Evolutionary conservation across 1,284 basidiomycete genomes (phyloP).

Genomic region (Omphalotus olearius): DNA sequence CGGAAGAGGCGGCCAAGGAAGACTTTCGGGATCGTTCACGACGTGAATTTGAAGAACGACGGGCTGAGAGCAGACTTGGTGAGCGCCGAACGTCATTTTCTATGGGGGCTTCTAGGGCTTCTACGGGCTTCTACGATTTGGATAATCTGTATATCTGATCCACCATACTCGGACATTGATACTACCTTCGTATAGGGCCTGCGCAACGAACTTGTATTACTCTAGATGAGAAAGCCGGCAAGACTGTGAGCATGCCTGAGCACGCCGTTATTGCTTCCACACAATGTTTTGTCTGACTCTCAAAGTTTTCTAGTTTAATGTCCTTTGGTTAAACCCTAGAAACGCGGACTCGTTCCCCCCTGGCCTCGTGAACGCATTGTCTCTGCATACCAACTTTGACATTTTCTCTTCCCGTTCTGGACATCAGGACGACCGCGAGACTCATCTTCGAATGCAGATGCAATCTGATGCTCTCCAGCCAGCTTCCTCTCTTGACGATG

Average conservation of each 20-base stretch:
- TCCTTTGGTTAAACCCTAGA: slow-evolving; percentile 69
- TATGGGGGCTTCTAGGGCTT: background rate
- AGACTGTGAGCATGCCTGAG: slow-evolving; percentile 47
- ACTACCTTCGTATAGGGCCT: slow-evolving; percentile 27
- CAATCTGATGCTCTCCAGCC: slow-evolving; percentile 61
- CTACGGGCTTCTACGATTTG: no score
- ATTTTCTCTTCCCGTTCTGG: slow-evolving; percentile 21
- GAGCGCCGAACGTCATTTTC: slow-evolving; percentile 13
- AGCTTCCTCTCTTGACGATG: slow-evolving; percentile 27
- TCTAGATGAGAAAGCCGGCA: slow-evolving; percentile 67
- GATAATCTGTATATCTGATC: background rate
- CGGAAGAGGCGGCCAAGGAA: slow-evolving; percentile 50
- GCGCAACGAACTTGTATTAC: slow-evolving; percentile 69
- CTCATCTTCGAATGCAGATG: slow-evolving; percentile 63
- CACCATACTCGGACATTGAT: background rate
- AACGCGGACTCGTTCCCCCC: slow-evolving; percentile 61
- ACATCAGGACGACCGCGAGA: slow-evolving; percentile 28
- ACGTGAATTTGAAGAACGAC: slow-evolving; percentile 68
- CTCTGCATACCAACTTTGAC: slow-evolving; percentile 31
- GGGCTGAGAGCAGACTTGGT: slow-evolving; percentile 62
- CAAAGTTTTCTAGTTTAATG: slow-evolving; percentile 57
- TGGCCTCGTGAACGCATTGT: slow-evolving; percentile 56
- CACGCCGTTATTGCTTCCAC: slow-evolving; percentile 7
- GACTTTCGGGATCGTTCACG: slow-evolving; percentile 65
- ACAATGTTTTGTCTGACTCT: background rate